These are phyloP conservation scores for Yamadazyma olivae DNA, from an alignment of 805 yeast species.

Conservation along the genomic window DNA sequence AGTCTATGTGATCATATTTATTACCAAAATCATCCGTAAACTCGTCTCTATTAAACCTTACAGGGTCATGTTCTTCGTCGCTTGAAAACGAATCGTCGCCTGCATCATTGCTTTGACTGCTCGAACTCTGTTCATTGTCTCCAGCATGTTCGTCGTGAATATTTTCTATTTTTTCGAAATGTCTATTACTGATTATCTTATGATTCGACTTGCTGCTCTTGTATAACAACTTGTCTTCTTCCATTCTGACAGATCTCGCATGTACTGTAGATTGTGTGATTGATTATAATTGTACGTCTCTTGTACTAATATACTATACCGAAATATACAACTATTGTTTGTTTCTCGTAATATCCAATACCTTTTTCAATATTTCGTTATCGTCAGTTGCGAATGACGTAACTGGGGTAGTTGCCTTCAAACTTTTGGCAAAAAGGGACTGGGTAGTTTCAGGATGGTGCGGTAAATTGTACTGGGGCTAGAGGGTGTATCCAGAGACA, in stretches of 20 bases:
- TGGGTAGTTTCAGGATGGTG: background rate
- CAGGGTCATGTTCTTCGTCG: conserved; percentile 15
- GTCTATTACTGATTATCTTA: conserved; percentile 12
- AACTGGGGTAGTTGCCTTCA: conserved; percentile 1
- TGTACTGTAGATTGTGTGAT: too few relatives aligned
- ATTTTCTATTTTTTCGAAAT: conserved; percentile 10
- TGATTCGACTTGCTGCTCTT: conserved; percentile 1
- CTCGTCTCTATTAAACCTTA: conserved; percentile 11
- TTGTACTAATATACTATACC: too few relatives aligned
- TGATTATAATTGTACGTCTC: too few relatives aligned
- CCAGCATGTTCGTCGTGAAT: conserved; percentile 8
- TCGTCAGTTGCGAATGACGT: background rate
- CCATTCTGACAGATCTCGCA: background rate
- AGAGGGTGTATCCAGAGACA: background rate
- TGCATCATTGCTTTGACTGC: background rate
- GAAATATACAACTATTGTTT: too few relatives aligned
- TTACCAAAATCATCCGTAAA: conserved; percentile 33
- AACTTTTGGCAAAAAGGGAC: background rate
- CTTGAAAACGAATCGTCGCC: conserved; percentile 1
- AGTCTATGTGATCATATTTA: conserved; percentile 33
- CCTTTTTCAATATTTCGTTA: too few relatives aligned
- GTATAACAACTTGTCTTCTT: background rate
- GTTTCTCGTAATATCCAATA: too few relatives aligned
- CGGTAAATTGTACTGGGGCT: background rate
- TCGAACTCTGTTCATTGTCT: conserved; percentile 2